phyloP scores from a whole-genome alignment of 805 yeast species.

The Nakazawaea ambrosiae region DNA sequence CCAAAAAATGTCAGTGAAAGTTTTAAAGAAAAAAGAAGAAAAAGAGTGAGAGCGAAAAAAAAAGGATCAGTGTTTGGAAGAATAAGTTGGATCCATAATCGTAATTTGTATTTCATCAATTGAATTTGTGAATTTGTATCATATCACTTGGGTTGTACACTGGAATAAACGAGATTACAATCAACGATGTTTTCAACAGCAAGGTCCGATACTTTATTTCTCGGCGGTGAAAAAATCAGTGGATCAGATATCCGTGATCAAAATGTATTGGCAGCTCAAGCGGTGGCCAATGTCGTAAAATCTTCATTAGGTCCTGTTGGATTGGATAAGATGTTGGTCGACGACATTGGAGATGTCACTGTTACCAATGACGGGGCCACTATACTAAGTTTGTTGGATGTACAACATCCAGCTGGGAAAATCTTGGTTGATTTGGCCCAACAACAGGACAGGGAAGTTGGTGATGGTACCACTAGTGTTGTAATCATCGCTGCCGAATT shows the following conservation, averaged over 20 bases:
- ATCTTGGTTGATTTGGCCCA: conserved; percentile 95
- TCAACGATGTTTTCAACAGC: conserved; percentile 69
- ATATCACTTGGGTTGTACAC: no score
- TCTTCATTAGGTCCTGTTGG: conserved; percentile 98
- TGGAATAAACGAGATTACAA: no score
- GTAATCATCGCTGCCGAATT: conserved; percentile 94
- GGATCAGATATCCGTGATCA: conserved; percentile 97
- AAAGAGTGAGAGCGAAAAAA: no score
- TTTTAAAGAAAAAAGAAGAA: no score
- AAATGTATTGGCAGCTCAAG: conserved; percentile 88
- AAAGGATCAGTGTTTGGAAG: no score
- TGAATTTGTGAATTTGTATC: no score
- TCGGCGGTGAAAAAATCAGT: conserved; percentile 92
- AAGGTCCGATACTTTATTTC: conserved; percentile 87
- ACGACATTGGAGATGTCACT: conserved; percentile 97
- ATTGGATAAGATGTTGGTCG: conserved; percentile 95
- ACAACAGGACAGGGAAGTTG: conserved; percentile 98
- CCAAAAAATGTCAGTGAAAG: no score
- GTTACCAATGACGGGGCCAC: conserved; percentile 99
- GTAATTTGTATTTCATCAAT: no score
- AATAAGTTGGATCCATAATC: no score
- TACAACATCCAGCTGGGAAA: conserved; percentile 98
- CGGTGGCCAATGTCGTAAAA: conserved; percentile 78
- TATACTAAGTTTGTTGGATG: conserved; percentile 81
- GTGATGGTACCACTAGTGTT: conserved; percentile 97